Percentiles rank a stretch among this genome's conserved stretches.
Evolutionary conservation across 2,329 filamentous ascomycete species (phyloP).

Genomic region (Ophiostoma australiae): DNA sequence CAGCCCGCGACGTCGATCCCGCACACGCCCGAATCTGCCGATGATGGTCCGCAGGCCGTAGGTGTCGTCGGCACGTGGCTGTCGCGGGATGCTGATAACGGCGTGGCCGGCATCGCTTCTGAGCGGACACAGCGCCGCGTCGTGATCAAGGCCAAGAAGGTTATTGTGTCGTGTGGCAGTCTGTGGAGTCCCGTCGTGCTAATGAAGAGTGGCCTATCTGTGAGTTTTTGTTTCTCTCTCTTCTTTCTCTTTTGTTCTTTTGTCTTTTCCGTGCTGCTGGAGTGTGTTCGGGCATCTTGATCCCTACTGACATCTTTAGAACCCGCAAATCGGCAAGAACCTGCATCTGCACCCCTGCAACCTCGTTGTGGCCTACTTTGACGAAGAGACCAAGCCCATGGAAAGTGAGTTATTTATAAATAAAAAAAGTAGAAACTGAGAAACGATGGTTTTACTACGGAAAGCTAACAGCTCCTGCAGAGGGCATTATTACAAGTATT

Average conservation of each 20-base stretch:
- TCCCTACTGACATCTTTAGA: conserved; percentile 43
- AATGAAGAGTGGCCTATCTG: conserved; percentile 68
- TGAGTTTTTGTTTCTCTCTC: conserved; percentile 33
- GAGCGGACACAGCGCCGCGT: conserved; percentile 55
- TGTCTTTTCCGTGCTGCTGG: neutral
- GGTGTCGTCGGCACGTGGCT: conserved; percentile 74
- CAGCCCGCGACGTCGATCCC: conserved; percentile 4
- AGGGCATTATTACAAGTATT: conserved; percentile 73
- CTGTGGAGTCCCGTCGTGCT: conserved; percentile 74
- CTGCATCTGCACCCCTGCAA: conserved; percentile 75
- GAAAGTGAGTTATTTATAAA: conserved; percentile 40
- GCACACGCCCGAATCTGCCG: neutral
- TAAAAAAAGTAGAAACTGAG: no score
- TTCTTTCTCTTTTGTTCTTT: neutral
- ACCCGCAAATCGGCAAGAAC: conserved; percentile 75
- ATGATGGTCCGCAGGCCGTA: conserved; percentile 41
- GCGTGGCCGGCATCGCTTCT: conserved; percentile 45
- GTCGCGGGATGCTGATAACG: conserved; percentile 60
- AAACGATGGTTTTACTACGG: neutral
- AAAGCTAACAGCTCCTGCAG: conserved; percentile 37
- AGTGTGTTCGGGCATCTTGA: conserved; percentile 26
- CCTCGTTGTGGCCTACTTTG: conserved; percentile 56
- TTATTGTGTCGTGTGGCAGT: conserved; percentile 72
- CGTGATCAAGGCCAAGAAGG: conserved; percentile 70
- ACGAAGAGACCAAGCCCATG: conserved; percentile 66